These are phyloP conservation scores for Wickerhamiella cacticola DNA, from an alignment of 805 yeast species.

Conservation along the genomic window DNA sequence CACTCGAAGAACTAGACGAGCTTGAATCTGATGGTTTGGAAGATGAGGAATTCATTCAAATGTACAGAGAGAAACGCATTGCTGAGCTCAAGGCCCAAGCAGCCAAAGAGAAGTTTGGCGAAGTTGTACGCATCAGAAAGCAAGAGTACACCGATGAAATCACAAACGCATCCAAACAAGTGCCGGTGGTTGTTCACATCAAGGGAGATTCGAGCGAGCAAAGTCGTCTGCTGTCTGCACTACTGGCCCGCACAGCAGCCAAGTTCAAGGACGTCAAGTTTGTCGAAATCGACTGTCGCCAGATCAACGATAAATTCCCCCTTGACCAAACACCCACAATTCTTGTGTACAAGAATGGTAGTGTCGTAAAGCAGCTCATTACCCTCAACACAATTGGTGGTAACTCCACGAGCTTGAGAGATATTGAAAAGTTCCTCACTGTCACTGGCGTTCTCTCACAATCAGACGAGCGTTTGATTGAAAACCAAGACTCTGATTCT, in stretches of 20 bases:
- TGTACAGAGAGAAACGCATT: slow-evolving; percentile 65
- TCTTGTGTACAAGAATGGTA: slow-evolving; percentile 63
- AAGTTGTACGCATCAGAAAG: slow-evolving; percentile 64
- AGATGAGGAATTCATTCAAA: slow-evolving; percentile 57
- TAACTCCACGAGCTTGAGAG: slow-evolving; percentile 52
- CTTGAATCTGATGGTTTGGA: slow-evolving; percentile 90
- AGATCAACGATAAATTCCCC: slow-evolving; percentile 90
- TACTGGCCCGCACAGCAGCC: slow-evolving; percentile 47
- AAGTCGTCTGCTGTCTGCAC: slow-evolving; percentile 52
- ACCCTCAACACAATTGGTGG: slow-evolving; percentile 81
- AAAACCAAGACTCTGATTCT: slow-evolving; percentile 29
- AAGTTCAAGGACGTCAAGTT: slow-evolving; percentile 75
- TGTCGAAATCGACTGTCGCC: slow-evolving; percentile 78
- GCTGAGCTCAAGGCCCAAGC: slow-evolving; percentile 56
- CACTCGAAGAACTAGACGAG: slow-evolving; percentile 71
- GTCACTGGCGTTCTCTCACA: slow-evolving; percentile 52
- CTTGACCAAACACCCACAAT: slow-evolving; percentile 84
- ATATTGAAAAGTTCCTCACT: slow-evolving; percentile 63
- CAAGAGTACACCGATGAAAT: slow-evolving; percentile 81
- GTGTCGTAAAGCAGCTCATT: slow-evolving; percentile 67
- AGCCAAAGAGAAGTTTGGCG: slow-evolving; percentile 51
- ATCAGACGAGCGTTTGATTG: slow-evolving; percentile 52
- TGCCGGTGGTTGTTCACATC: slow-evolving; percentile 66
- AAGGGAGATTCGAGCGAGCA: slow-evolving; percentile 51
- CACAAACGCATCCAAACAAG: slow-evolving; percentile 61